Evolutionary conservation across 306 rosid species (phyloP), one percentile per base, ranked within the genome.

Genomic region (Prunus mume): DNA sequence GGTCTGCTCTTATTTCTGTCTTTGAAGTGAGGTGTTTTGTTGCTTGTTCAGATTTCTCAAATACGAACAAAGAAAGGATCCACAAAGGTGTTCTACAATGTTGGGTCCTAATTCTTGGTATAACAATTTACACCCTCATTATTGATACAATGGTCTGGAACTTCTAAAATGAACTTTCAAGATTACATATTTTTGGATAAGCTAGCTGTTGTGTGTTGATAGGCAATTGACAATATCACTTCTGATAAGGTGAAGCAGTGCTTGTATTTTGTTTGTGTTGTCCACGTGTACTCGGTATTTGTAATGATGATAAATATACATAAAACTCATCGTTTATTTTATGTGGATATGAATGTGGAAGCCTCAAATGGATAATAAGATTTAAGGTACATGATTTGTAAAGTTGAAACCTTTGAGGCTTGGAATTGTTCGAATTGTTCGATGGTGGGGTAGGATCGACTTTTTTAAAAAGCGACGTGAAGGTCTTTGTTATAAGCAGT

Each of bases 21-120:
- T 9, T 27, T 6, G 5, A 25, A 71, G 54, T 20, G 66, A 72
- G 3, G 51, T 45, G 12, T 15, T 14, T 60, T 14, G 41, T 69
- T 65, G 27, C 63, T 79, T 88, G 76, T 74, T 55, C 88, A 88
- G 96, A 88, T 90, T 69, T 85, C 90, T 81, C 89, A 83, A 83
- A 84, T 88, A 75, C 90, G 97, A 18, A 82, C 87, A 0, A 90
- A 88, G 84, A 92, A 88, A 69, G 97, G 97, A 70, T 3, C 52
- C 51, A 90, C 93, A 43, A 92, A 90, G 81, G 90, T 92, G 51
- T 85, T 19, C 46, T 92, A 92, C 87, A 86, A 82, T 68, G 79
- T 87, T 12, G 87, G 80, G 62, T 64, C 68, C 45, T 64, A 28
- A 17, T 13, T 32, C 14, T 32, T 32, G 46, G 22, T 32, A 12